Percentiles rank a stretch among this genome's conserved stretches.
phyloP scores from a whole-genome alignment of 1,284 basidiomycete genomes.

The Papiliotrema laurentii region DNA sequence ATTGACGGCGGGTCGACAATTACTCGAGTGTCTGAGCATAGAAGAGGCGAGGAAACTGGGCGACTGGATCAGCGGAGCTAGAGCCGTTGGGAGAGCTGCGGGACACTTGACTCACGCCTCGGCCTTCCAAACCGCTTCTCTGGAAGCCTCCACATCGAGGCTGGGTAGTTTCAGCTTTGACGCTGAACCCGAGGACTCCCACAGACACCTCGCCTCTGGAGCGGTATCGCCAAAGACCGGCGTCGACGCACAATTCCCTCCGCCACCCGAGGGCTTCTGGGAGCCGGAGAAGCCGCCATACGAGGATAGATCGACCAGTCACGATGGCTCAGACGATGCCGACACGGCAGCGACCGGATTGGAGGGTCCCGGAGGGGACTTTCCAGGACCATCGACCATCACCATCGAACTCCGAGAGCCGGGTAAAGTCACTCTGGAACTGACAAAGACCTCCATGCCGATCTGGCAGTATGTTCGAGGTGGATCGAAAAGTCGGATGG shows the following conservation, averaged over 20 bases:
- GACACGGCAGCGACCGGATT: constrained; percentile 13
- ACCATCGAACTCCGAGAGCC: constrained; percentile 25
- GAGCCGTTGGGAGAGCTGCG: constrained; percentile 8
- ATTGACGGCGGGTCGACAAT: constrained; percentile 13
- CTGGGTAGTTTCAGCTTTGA: background rate
- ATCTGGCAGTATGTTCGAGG: constrained; percentile 12
- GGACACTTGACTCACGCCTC: too few relatives aligned
- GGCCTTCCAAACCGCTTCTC: too few relatives aligned
- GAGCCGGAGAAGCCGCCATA: constrained; percentile 22
- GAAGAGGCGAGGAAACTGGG: constrained; percentile 28
- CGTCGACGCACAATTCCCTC: background rate
- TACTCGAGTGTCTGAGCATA: constrained; percentile 31
- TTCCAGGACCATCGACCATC: constrained; percentile 11
- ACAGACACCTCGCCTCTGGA: background rate
- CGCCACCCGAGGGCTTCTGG: constrained; percentile 21
- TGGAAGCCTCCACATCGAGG: too few relatives aligned
- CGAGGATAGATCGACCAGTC: constrained; percentile 16
- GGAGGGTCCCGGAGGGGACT: constrained; percentile 8
- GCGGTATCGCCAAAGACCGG: background rate
- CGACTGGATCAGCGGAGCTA: constrained; percentile 31
- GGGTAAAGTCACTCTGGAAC: constrained; percentile 18
- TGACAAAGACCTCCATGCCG: constrained; percentile 31
- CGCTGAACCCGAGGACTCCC: background rate
- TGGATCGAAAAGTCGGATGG: constrained; percentile 6
- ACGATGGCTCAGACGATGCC: constrained; percentile 9